phyloP scores from a whole-genome alignment of 2,329 filamentous ascomycete species.

The Xylaria sp. region DNA sequence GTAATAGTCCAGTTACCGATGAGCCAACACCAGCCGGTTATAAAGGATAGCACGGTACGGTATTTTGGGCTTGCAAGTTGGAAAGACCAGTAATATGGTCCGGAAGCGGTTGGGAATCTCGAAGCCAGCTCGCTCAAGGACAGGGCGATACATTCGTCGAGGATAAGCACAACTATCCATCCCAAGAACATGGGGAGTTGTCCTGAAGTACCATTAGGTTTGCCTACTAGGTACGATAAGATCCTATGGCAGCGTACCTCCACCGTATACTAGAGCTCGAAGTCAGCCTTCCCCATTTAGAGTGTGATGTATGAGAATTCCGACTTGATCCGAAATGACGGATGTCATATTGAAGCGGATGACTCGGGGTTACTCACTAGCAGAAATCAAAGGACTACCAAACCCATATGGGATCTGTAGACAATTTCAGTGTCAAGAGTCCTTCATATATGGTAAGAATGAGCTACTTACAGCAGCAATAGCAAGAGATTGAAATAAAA shows the following conservation, averaged over 20 bases:
- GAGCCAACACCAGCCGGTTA: conserved; percentile 64
- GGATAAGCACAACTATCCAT: conserved; percentile 63
- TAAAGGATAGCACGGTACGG: conserved; percentile 60
- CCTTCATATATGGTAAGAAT: not conserved
- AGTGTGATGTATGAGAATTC: no score
- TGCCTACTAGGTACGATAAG: not conserved
- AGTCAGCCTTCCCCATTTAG: not conserved
- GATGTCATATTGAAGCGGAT: not conserved
- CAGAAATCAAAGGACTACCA: conserved; percentile 52
- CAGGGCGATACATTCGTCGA: conserved; percentile 63
- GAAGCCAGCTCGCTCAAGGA: conserved; percentile 63
- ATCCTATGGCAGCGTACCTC: conserved; percentile 44
- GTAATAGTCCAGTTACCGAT: conserved; percentile 64
- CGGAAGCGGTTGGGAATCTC: conserved; percentile 62
- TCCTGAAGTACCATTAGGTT: conserved; percentile 48
- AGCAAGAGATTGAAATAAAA: conserved; percentile 69
- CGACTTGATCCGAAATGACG: not conserved
- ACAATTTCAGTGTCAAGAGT: conserved; percentile 11
- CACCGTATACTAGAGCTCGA: conserved; percentile 48
- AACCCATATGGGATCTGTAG: conserved; percentile 63
- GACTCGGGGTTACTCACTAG: conserved; percentile 23
- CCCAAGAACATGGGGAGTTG: conserved; percentile 66
- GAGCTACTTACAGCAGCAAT: conserved; percentile 61
- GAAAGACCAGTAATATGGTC: conserved; percentile 65
- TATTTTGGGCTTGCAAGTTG: conserved; percentile 56